phyloP scores from a whole-genome alignment of 371 early-diverging fungal species.

The Sporodiniella umbellata region DNA sequence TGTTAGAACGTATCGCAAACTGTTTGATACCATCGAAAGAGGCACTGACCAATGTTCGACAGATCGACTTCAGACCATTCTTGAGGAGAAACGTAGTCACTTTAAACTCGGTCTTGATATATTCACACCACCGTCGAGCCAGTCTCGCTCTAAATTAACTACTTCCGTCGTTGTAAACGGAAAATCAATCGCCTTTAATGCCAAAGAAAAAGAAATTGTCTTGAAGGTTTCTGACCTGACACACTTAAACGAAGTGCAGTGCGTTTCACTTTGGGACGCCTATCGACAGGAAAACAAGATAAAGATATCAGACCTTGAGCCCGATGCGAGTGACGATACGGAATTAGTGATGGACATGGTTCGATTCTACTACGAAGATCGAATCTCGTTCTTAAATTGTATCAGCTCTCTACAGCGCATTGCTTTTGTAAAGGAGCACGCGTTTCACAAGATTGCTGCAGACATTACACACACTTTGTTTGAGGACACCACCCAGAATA shows the following conservation, averaged over 20 bases:
- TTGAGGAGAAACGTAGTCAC: slow-evolving; percentile 35
- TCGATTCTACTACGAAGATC: slow-evolving; percentile 35
- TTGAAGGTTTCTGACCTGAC: slow-evolving; percentile 23
- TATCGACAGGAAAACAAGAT: slow-evolving; percentile 16
- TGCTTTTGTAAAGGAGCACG: slow-evolving; percentile 18
- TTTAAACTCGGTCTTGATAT: slow-evolving; percentile 33
- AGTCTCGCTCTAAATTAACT: slow-evolving; percentile 35
- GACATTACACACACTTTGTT: slow-evolving; percentile 16
- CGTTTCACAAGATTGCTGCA: slow-evolving; percentile 25
- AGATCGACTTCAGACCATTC: slow-evolving; percentile 41
- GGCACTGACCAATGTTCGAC: slow-evolving; percentile 42
- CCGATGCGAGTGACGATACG: slow-evolving; percentile 13
- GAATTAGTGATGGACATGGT: slow-evolving; percentile 16
- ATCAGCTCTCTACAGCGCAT: slow-evolving; percentile 38
- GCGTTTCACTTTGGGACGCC: slow-evolving; percentile 34
- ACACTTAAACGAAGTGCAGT: slow-evolving; percentile 32
- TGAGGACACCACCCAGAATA: slow-evolving; percentile 5
- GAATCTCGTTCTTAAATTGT: slow-evolving; percentile 33
- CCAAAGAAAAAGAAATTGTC: slow-evolving; percentile 36
- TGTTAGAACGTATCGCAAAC: slow-evolving; percentile 40
- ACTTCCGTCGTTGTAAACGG: slow-evolving; percentile 27
- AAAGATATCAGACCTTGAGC: neutral
- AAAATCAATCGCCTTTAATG: slow-evolving; percentile 29
- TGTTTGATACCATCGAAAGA: slow-evolving; percentile 44
- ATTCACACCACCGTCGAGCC: slow-evolving; percentile 30